Evolutionary conservation across 1,139 yeast genomes (phyloP), one percentile per base, ranked within the genome.

Genomic region (Yamadazyma atmosphaerica): DNA sequence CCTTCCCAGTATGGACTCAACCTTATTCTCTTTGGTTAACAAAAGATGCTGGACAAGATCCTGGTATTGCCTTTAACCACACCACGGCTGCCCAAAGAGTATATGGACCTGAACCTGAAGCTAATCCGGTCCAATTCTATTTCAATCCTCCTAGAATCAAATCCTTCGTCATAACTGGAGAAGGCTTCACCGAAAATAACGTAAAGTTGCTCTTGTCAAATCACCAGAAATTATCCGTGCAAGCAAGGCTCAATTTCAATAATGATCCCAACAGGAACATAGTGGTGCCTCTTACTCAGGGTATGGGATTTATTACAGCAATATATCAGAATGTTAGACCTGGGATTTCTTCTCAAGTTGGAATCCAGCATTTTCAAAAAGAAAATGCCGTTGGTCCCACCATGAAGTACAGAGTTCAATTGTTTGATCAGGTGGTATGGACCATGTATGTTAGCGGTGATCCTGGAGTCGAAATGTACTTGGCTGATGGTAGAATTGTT

Each of bases 281-380:
- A 16, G 51, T 57, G 6, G 28, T 66, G 23, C 76, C 76, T 1
- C 53, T 71, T 36, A 67, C 60, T 14, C 70, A 68, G 25, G 94
- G 94, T 12, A 82, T 82, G 85, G 90, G 90, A 0, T 78, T 83
- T 43, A 62, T 81, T 11, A 78, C 87, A 4, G 83, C 85, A 2
- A 65, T 81, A 3, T 84, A 83, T 40, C 54, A 58, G n/a, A 71
- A 71, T 43, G 61, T 83, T 27, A 67, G 67, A 6, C 84, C 89
- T 1, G 63, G 71, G 18, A 56, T 84, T 32, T 70, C 72, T 3
- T 79, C 87, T 21, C 78, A 79, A 34, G 85, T 83, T 27, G 94
- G 92, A 0, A 67, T 84, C 49, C 76, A 76, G 53, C 56, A 65
- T n/a, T 63, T 79, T 26, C 45, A 51, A 5, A 55, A 50, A 34